Evolutionary conservation across 371 early-diverging fungal genomes (phyloP).

Genomic region (Amoeboradix gromovi): DNA sequence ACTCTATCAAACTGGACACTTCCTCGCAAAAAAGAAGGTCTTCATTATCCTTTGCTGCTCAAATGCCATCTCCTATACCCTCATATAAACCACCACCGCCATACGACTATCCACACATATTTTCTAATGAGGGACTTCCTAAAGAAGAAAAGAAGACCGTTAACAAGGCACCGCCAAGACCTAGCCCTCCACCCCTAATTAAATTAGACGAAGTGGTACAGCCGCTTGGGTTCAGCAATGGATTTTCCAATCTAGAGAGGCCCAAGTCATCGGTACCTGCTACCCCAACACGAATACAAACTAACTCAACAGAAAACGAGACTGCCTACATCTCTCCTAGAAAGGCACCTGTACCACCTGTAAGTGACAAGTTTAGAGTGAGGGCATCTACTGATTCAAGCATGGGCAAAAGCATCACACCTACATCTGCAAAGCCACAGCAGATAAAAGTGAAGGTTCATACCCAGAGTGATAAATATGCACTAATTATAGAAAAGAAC

Average conservation of each 20-base stretch:
- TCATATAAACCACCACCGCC: background rate
- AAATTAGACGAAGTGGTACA: background rate
- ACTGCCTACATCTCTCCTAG: background rate
- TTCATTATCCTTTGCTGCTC: background rate
- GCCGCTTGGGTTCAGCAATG: background rate
- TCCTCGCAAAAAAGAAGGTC: background rate
- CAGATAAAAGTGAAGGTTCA: background rate
- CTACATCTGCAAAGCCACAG: too few relatives aligned
- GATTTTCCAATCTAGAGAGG: too few relatives aligned
- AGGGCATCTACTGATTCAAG: too few relatives aligned
- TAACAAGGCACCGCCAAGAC: background rate
- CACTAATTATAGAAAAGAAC: background rate
- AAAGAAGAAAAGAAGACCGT: background rate
- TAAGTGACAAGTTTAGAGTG: background rate
- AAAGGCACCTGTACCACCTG: background rate
- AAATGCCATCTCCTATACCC: background rate
- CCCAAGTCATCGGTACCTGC: too few relatives aligned
- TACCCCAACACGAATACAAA: too few relatives aligned
- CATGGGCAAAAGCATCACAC: too few relatives aligned
- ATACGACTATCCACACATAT: background rate
- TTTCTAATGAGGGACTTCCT: background rate
- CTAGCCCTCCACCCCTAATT: background rate
- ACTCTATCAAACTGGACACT: background rate
- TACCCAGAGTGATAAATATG: background rate
- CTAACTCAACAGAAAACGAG: background rate